Evolutionary conservation across 257 asterid genomes (phyloP).

Genomic region (Solanum etuberosum): DNA sequence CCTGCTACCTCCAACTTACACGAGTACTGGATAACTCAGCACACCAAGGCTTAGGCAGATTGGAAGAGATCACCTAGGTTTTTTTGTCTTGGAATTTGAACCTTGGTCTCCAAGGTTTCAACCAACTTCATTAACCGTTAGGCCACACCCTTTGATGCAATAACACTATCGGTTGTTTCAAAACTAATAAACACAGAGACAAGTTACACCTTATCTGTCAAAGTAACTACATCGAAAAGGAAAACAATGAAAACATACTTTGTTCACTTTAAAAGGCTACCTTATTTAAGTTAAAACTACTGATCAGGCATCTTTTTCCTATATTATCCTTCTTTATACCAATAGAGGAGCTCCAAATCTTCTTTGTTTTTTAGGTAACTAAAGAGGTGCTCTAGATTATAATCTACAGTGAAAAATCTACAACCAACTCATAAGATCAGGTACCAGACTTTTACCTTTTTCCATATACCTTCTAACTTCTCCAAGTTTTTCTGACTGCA

Average conservation of each 20-base stretch:
- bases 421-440: not conserved
- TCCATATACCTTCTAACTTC: constrained; percentile 94
- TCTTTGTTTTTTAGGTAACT: not conserved
- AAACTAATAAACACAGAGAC: not conserved
- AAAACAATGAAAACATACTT: not conserved
- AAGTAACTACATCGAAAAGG: not conserved
- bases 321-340: not conserved
- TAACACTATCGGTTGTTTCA: not conserved
- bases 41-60: not conserved
- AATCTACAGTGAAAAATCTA: not conserved
- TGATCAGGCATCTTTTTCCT: not conserved
- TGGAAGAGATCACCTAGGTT: not conserved
- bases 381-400: not conserved
- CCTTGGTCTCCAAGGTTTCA: not conserved
- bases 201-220: not conserved
- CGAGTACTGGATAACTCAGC: not conserved
- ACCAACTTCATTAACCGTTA: not conserved
- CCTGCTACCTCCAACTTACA: not conserved
- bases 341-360: not conserved
- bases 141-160: not conserved
- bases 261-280: not conserved
- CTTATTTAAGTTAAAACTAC: not conserved
- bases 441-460: constrained; percentile 44
- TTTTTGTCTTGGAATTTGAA: not conserved
- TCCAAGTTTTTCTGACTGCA: constrained; percentile 49